Percentiles rank a stretch among this genome's conserved stretches.
Evolutionary conservation across 208 protist species (phyloP).

Genomic region (Borovskyia barvae): DNA sequence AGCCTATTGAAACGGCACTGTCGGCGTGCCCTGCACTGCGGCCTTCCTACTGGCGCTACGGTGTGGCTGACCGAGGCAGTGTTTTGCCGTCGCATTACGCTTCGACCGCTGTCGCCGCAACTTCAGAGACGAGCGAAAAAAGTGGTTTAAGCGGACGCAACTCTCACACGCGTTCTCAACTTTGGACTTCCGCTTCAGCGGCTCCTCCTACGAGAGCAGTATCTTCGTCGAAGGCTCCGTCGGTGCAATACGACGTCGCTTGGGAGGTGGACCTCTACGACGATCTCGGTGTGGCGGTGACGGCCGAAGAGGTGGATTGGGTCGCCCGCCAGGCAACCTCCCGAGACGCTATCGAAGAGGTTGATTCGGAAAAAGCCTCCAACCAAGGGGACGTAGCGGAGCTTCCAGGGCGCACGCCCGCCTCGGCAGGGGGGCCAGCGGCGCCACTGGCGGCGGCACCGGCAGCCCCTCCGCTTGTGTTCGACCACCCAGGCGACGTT

Average conservation of each 20-base stretch:
- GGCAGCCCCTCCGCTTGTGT: constrained; percentile 2
- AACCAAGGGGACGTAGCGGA: background rate
- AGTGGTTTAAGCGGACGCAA: too few relatives aligned
- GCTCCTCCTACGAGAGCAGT: too few relatives aligned
- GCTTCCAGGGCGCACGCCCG: background rate
- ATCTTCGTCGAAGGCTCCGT: background rate
- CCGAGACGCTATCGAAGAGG: constrained; percentile 9
- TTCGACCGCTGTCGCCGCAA: background rate
- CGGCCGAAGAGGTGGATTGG: constrained; percentile 5
- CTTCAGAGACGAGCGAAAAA: background rate
- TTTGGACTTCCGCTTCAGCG: too few relatives aligned
- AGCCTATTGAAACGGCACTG: background rate
- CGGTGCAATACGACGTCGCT: constrained; percentile 6
- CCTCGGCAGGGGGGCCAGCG: background rate
- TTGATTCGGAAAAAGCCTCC: background rate
- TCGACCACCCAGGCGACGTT: background rate
- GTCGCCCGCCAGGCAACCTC: constrained; percentile 8
- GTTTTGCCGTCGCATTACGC: background rate
- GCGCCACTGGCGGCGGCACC: background rate
- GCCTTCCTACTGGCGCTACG: constrained; percentile 13
- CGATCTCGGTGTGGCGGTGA: constrained; percentile 25
- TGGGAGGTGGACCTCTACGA: constrained; percentile 57
- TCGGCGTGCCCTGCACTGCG: constrained; percentile 5
- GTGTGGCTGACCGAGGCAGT: background rate
- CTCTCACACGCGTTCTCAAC: too few relatives aligned